Evolutionary conservation across 306 rosid genomes (phyloP).

Genomic region (Vigna angularis): DNA sequence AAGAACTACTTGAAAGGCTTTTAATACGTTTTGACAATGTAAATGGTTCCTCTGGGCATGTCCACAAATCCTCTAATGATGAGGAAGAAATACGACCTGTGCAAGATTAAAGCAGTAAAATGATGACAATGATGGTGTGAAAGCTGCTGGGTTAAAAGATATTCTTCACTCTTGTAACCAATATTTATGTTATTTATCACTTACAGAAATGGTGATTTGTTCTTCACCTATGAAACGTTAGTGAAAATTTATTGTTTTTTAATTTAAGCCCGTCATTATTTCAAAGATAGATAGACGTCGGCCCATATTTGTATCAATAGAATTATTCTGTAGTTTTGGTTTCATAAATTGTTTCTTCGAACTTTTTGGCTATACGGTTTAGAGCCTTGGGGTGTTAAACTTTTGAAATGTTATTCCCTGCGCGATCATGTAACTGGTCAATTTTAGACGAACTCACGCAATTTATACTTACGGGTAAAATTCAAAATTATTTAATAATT

Average conservation of each 20-base stretch:
- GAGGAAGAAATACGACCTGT: constrained; percentile 42
- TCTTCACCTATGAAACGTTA: not conserved
- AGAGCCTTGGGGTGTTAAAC: not conserved
- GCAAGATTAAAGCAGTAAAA: constrained; percentile 43
- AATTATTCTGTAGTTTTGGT: not conserved
- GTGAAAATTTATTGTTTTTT: not conserved
- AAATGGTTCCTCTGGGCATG: constrained; percentile 45
- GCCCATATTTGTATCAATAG: constrained; percentile 17
- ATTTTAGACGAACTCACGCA: not conserved
- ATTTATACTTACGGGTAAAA: not conserved
- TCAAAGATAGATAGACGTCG: not conserved
- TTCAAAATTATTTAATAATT: not conserved
- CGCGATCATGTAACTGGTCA: no score
- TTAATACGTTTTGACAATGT: constrained; percentile 56
- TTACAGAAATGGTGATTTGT: not conserved
- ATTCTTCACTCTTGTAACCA: constrained; percentile 37
- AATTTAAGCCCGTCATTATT: not conserved
- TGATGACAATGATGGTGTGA: constrained; percentile 37
- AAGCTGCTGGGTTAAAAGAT: constrained; percentile 36
- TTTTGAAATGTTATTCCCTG: no score
- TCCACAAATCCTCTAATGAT: constrained; percentile 39
- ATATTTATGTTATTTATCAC: constrained; percentile 23
- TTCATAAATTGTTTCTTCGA: not conserved
- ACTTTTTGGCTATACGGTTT: not conserved
- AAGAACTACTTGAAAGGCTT: constrained; percentile 88